Conservation (phyloP, 139 green algal genomes). For the Choricystis sp. region DNA sequence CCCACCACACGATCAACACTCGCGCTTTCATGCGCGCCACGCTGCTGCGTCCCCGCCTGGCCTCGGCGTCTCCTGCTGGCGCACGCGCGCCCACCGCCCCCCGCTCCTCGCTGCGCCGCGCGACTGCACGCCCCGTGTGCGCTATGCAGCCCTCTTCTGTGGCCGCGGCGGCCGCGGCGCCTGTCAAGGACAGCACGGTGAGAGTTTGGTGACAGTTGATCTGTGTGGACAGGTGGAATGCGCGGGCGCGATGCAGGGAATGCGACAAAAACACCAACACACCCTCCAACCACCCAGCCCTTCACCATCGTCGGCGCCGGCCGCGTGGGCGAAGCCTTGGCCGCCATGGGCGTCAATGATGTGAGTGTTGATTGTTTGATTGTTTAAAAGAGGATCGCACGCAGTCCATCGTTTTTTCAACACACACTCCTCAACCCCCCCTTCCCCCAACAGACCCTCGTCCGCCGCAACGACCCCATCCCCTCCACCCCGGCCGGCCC, state of each 20-base stretch:
- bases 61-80: too few species aligned
- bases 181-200: not conserved
- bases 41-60: too few species aligned
- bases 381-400: too few species aligned
- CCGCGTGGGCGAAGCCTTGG: conserved; percentile 61
- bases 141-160: not conserved
- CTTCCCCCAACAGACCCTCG: conserved; percentile 24
- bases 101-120: too few species aligned
- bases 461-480: conserved; percentile 39
- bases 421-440: not conserved
- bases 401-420: too few species aligned
- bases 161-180: too few species aligned
- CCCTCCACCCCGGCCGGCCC: conserved; percentile 24
- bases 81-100: too few species aligned
- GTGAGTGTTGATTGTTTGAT: conserved; percentile 26
- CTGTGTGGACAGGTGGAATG: not conserved
- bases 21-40: too few species aligned
- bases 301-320: conserved; percentile 67
- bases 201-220: not conserved
- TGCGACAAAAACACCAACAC: not conserved
- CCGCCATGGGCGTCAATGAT: conserved; percentile 51
- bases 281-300: conserved; percentile 12
- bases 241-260: not conserved
- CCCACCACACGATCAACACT: too few species aligned
- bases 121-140: too few species aligned